Evolutionary conservation across 768 basidiomycete genomes (phyloP).

Genomic region (Pulveroboletus sp.): DNA sequence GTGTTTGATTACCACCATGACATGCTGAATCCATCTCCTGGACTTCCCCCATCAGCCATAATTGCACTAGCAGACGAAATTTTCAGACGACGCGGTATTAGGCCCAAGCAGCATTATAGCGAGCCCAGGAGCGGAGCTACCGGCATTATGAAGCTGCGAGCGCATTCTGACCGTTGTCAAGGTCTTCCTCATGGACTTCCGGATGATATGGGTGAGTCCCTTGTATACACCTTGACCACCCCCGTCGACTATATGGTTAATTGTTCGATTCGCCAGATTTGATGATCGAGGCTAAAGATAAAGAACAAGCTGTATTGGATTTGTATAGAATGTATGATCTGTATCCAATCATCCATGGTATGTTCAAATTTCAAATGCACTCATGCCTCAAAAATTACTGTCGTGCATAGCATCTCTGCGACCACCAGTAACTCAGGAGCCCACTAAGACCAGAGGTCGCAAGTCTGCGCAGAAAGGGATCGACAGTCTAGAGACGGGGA

Average conservation of each 20-base stretch:
- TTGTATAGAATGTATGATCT: conserved; percentile 74
- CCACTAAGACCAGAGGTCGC: conserved; percentile 41
- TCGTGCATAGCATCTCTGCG: conserved; percentile 33
- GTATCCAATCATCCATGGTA: conserved; percentile 57
- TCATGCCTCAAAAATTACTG: too few species aligned
- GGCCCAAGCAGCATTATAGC: conserved; percentile 88
- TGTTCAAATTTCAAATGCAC: conserved; percentile 15
- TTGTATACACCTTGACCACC: background rate
- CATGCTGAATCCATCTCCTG: conserved; percentile 55
- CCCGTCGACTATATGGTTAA: background rate
- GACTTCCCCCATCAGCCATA: conserved; percentile 54
- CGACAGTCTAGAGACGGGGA: conserved; percentile 26
- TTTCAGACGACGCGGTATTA: conserved; percentile 72
- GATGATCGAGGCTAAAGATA: conserved; percentile 93
- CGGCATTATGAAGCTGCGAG: conserved; percentile 78
- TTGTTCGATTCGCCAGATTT: conserved; percentile 45
- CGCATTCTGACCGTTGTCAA: conserved; percentile 81
- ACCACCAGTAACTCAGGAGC: conserved; percentile 38
- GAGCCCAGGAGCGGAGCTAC: conserved; percentile 84
- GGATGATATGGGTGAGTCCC: conserved; percentile 55
- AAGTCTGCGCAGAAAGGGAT: conserved; percentile 28
- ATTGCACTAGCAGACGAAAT: conserved; percentile 73
- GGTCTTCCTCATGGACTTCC: conserved; percentile 59
- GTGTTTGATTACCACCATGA: conserved; percentile 85
- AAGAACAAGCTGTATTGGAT: conserved; percentile 91